Percentiles rank a stretch among this genome's conserved stretches.
Evolutionary conservation across 768 basidiomycete genomes (phyloP).

Genomic region (Cystobasidium onofrii): DNA sequence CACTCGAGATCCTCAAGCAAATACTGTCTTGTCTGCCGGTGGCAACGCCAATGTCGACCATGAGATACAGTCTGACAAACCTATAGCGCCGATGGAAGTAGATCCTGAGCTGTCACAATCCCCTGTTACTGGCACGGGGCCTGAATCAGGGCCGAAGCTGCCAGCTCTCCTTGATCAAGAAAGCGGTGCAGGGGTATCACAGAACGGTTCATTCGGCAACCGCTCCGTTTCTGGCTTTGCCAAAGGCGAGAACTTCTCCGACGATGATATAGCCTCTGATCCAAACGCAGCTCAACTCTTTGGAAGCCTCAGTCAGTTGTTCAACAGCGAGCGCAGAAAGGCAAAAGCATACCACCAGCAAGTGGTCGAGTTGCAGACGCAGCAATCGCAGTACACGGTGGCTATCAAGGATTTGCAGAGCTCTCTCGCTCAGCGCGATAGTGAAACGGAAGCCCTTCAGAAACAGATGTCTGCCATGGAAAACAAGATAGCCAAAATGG

Average conservation of each 20-base stretch:
- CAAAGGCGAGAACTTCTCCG: not conserved
- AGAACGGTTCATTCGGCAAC: not conserved
- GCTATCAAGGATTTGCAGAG: not conserved
- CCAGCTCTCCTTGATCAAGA: not conserved
- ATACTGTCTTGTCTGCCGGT: no score
- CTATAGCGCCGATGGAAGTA: no score
- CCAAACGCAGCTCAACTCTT: slow-evolving; percentile 25
- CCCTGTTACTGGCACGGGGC: no score
- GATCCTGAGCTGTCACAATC: no score
- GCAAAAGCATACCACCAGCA: not conserved
- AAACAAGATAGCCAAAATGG: not conserved
- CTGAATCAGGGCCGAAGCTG: no score
- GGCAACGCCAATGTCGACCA: no score
- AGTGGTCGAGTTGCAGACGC: not conserved
- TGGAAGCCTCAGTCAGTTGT: slow-evolving; percentile 26
- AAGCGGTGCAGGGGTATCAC: not conserved
- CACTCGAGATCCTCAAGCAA: not conserved
- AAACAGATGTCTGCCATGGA: not conserved
- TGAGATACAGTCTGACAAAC: no score
- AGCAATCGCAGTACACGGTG: not conserved
- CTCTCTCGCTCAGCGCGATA: not conserved
- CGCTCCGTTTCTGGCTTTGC: not conserved
- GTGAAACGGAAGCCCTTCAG: not conserved
- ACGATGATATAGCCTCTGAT: slow-evolving; percentile 19
- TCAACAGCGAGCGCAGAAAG: slow-evolving; percentile 18